Evolutionary conservation across 2,329 filamentous ascomycete genomes (phyloP).

Genomic region (Penicillium sp.): DNA sequence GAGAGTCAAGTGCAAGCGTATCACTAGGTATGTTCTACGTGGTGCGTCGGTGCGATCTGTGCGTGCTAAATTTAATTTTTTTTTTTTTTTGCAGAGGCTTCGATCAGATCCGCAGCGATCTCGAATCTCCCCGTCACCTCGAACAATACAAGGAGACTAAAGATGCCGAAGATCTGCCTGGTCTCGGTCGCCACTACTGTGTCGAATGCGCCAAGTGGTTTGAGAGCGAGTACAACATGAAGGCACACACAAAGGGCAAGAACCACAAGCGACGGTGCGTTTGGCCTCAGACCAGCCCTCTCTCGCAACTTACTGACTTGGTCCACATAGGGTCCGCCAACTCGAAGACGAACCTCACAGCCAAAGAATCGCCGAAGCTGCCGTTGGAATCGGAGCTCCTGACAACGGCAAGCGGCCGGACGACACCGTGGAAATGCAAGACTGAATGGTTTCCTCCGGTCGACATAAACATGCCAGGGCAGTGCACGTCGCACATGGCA

Average conservation of each 20-base stretch:
- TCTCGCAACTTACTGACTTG: slow-evolving; percentile 8
- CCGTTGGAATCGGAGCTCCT: slow-evolving; percentile 62
- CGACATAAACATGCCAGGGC: not conserved
- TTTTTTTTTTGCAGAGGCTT: slow-evolving; percentile 64
- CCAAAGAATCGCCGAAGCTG: slow-evolving; percentile 81
- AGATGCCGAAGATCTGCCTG: slow-evolving; percentile 80
- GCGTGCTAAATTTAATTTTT: slow-evolving; percentile 22
- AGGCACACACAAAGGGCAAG: slow-evolving; percentile 78
- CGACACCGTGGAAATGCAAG: slow-evolving; percentile 44
- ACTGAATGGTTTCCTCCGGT: slow-evolving; percentile 18
- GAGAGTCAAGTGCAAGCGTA: slow-evolving; percentile 69
- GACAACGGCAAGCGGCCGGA: slow-evolving; percentile 60
- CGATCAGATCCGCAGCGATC: slow-evolving; percentile 85
- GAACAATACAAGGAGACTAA: slow-evolving; percentile 75
- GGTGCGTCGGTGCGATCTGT: not conserved
- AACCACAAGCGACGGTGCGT: slow-evolving; percentile 83
- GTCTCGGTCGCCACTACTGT: slow-evolving; percentile 82
- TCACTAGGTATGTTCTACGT: slow-evolving; percentile 56
- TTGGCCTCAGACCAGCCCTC: slow-evolving; percentile 3
- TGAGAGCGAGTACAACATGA: slow-evolving; percentile 75
- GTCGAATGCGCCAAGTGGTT: slow-evolving; percentile 95
- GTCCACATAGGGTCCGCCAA: slow-evolving; percentile 65
- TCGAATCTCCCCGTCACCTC: slow-evolving; percentile 76
- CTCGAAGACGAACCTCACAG: slow-evolving; percentile 81
- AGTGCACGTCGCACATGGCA: not conserved